phyloP scores from a whole-genome alignment of 805 yeast species.

The Nakazawaea ishiwadae region DNA sequence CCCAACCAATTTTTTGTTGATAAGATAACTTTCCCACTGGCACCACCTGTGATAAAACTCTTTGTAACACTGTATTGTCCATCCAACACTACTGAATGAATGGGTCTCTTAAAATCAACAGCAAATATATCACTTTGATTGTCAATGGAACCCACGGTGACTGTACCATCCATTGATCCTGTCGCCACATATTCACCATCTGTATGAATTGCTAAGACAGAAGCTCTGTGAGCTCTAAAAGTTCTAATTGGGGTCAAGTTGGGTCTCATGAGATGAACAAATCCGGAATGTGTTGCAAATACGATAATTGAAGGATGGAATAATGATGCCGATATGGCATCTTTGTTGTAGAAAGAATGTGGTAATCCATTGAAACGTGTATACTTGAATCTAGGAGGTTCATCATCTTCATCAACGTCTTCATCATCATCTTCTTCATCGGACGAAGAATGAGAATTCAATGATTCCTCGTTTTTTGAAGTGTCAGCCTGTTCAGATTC shows the following conservation, averaged over 20 bases:
- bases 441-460: slow-evolving; percentile 17
- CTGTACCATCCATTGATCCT: slow-evolving; percentile 92
- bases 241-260: slow-evolving; percentile 63
- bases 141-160: slow-evolving; percentile 67
- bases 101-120: slow-evolving; percentile 80
- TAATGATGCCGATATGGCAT: slow-evolving; percentile 70
- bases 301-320: slow-evolving; percentile 59
- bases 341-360: slow-evolving; percentile 61
- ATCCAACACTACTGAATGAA: slow-evolving; percentile 82
- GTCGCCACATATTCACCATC: slow-evolving; percentile 78
- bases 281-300: slow-evolving; percentile 89
- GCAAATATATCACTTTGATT: slow-evolving; percentile 65
- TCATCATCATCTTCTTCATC: slow-evolving; percentile 28
- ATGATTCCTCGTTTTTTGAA: not conserved
- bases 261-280: slow-evolving; percentile 61
- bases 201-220: slow-evolving; percentile 66
- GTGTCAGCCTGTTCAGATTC: not conserved
- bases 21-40: slow-evolving; percentile 72
- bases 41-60: slow-evolving; percentile 83
- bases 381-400: slow-evolving; percentile 73
- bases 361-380: slow-evolving; percentile 68
- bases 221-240: slow-evolving; percentile 79
- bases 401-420: slow-evolving; percentile 39
- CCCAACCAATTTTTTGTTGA: slow-evolving; percentile 88
- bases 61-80: slow-evolving; percentile 57